Evolutionary conservation across 1,284 basidiomycete genomes (phyloP), one percentile per base, ranked within the genome.

Genomic region (Cutaneotrichosporon sp.): DNA sequence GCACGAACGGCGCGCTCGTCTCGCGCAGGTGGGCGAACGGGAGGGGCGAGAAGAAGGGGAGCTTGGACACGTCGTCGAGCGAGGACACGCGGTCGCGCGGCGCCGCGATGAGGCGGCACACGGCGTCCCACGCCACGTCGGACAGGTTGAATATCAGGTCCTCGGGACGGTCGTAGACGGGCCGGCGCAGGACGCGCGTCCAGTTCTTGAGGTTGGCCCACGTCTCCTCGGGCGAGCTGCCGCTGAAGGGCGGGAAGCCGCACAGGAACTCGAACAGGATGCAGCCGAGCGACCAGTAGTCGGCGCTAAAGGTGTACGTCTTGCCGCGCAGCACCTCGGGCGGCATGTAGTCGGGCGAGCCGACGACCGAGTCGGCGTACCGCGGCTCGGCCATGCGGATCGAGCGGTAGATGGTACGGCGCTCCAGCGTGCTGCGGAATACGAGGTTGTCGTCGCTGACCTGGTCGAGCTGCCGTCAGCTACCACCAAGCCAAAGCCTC

Each of bases 121-220:
- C 88, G n/a, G 90, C 91, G 73, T 95, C 91, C 97, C 97, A 99
- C 1, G 95, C 93, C 10, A 89, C 81, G 76, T 99, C 95, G 3
- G 87, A 87, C 67, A 99, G 83, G 81, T 99, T 99, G 84, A 99
- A 99, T 70, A 99, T 93, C 56, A 95, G 83, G 79, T 99, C 97
- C 76, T 99, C 95, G 3, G 91, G 90, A 68, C 91, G 89, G 75
- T 97, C 94, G 73, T 99, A 99, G 68, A 97, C 90, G 1, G 97
- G 97, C 65, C 97, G 81, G 22, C 90, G 84, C 4, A 99, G 84
- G 3, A 95, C 92, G 69, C 90, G 90, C 25, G 88, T 86, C 97
- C 97, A 99, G 78, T 97, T 98, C 81, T 98, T 98, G 69, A 99
- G 82, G 79, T 99, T 99, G 22, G 93, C 93, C 94, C 97, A 99